Base-by-base conservation (phyloP, 768 basidiomycete genomes). In the Scleroderma bovista region DNA sequence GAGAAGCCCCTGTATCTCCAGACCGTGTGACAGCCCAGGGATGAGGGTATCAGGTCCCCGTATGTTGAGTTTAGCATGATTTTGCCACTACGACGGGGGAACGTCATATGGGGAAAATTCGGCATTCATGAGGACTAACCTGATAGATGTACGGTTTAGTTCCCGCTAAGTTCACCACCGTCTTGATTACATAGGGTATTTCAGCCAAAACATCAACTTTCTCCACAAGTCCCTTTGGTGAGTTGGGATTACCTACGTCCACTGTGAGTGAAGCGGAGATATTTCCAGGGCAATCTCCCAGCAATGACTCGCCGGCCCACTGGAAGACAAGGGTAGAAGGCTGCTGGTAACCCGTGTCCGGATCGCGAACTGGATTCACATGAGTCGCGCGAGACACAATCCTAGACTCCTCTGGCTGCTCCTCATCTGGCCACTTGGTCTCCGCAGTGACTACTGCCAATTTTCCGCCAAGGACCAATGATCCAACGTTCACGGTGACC, bases 121-220 rank as follows among this genome's bases (percentile, higher is more conserved):
- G 17, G 19, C 13, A 4, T 7, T 19, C 39, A 29, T 29, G 10
- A 47, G 46, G 36, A 70, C 81, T 48, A 47, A 87, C 93, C 80
- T 94, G 91, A 68, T 95, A 96, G 65, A 95, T 88, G 66, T 84
- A 94, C 0, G 93, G 95, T 67, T 94, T 93, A 19, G 90, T 92
- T 36, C 91, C 88, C 34, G 93, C 83, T 33, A 93, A 95, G 61
- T 86, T 91, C 57, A 99, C 84, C 53, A 93, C 86, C 67, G 93
- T 82, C 74, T 93, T 92, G 65, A 99, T 71, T 48, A 95, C 83
- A 52, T 86, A 84, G 11, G 96, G 96, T 55, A 96, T 90, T 72
- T 99, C 94, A 6, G 88, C 93, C 9, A 99, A 78, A 3, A 98
- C 83, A 60, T 99, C 93, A 23, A 98, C 90, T 69, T 95, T 93